These are phyloP conservation scores for Deakozyma indianensis DNA, from an alignment of 805 yeast genomes.

Conservation along the genomic window DNA sequence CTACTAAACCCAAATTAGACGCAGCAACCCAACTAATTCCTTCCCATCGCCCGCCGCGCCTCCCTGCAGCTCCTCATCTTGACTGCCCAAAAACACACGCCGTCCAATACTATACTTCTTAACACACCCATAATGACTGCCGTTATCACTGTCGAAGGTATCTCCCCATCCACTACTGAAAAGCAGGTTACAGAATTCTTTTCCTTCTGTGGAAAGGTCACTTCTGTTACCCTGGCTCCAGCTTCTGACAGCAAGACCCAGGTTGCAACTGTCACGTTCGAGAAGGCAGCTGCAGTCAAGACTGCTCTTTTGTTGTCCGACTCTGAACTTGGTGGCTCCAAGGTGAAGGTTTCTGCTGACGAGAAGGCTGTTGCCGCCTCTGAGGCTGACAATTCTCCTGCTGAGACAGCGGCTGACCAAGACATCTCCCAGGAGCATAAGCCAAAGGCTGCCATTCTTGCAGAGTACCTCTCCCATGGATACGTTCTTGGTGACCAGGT, in stretches of 20 bases:
- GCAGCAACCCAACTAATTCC: background rate
- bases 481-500: constrained; percentile 50
- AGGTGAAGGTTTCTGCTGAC: constrained; percentile 31
- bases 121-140: constrained; percentile 2
- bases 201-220: constrained; percentile 54
- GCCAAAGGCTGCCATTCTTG: constrained; percentile 62
- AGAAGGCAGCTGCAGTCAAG: constrained; percentile 42
- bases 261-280: constrained; percentile 38
- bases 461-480: constrained; percentile 64
- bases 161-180: constrained; percentile 35
- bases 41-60: background rate
- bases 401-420: constrained; percentile 16
- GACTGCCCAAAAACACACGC: background rate
- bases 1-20: too few relatives aligned
- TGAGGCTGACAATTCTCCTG: constrained; percentile 9
- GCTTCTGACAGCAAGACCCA: constrained; percentile 19
- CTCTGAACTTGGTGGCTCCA: constrained; percentile 52
- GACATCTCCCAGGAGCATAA: constrained; percentile 63
- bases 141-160: constrained; percentile 39
- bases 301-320: constrained; percentile 62
- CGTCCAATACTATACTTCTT: background rate
- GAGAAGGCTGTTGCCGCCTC: constrained; percentile 16
- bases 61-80: background rate
- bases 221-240: constrained; percentile 11
- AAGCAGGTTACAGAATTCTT: constrained; percentile 51